phyloP scores from a whole-genome alignment of 2,329 filamentous ascomycete genomes.

The Curvularia sp. region DNA sequence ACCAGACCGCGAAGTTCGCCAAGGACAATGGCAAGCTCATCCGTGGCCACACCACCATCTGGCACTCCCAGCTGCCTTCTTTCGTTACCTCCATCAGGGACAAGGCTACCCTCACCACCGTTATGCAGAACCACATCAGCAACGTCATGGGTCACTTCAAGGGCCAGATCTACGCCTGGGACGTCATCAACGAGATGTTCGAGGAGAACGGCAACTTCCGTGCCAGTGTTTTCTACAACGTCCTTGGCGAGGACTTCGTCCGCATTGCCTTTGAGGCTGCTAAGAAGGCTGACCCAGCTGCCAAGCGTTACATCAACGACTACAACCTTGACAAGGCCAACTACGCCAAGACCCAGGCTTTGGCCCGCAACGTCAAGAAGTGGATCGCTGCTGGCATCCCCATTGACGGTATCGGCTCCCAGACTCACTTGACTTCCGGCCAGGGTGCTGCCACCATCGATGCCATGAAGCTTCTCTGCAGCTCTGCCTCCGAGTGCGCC shows the following conservation, averaged over 20 bases:
- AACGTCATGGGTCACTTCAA: constrained; percentile 66
- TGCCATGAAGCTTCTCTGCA: constrained; percentile 62
- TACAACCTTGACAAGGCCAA: constrained; percentile 66
- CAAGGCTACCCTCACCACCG: constrained; percentile 60
- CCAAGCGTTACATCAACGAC: constrained; percentile 80
- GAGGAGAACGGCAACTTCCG: constrained; percentile 67
- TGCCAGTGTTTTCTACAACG: constrained; percentile 68
- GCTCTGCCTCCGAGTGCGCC: constrained; percentile 64
- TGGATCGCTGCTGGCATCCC: constrained; percentile 69
- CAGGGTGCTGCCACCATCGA: constrained; percentile 56
- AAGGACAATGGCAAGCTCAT: constrained; percentile 65
- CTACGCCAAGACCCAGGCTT: constrained; percentile 65
- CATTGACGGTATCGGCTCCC: constrained; percentile 65
- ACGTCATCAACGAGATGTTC: constrained; percentile 72
- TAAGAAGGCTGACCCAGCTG: constrained; percentile 68
- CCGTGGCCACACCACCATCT: constrained; percentile 71
- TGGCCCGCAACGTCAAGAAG: constrained; percentile 67
- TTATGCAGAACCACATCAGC: constrained; percentile 67
- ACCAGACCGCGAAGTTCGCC: constrained; percentile 64
- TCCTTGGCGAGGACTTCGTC: constrained; percentile 75
- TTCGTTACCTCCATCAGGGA: constrained; percentile 67
- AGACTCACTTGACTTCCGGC: constrained; percentile 59
- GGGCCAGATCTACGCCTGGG: constrained; percentile 69
- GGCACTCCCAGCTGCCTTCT: constrained; percentile 61
- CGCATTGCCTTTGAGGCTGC: constrained; percentile 75